These are phyloP conservation scores for Termitomyces sp. DNA, from an alignment of 768 basidiomycete genomes.

Conservation along the genomic window DNA sequence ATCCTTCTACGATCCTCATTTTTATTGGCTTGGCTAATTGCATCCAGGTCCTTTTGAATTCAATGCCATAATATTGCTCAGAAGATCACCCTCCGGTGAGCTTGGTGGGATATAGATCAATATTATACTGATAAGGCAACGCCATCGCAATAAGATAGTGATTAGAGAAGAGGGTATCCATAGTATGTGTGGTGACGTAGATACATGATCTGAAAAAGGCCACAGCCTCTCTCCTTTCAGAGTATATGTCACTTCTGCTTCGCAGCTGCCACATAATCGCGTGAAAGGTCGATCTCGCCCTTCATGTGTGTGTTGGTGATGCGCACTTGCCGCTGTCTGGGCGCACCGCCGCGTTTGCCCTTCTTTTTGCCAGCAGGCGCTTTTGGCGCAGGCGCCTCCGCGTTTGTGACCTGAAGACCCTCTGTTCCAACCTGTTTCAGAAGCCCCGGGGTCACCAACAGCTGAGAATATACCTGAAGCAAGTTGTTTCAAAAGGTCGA, in stretches of 20 bases:
- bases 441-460: slow-evolving; percentile 4
- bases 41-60: background rate
- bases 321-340: slow-evolving; percentile 69
- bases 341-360: slow-evolving; percentile 73
- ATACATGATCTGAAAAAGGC: background rate
- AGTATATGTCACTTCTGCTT: slow-evolving; percentile 26
- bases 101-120: background rate
- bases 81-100: background rate
- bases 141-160: background rate
- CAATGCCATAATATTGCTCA: background rate
- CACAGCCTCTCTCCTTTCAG: background rate
- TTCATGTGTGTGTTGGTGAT: slow-evolving; percentile 88
- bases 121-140: background rate
- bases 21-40: background rate
- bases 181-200: slow-evolving; percentile 5
- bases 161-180: slow-evolving; percentile 7
- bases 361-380: slow-evolving; percentile 62
- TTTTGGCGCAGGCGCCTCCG: slow-evolving; percentile 52
- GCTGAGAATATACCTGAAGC: slow-evolving; percentile 48
- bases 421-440: slow-evolving; percentile 34
- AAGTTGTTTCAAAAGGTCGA: slow-evolving; percentile 73
- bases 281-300: slow-evolving; percentile 79
- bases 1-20: background rate
- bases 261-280: slow-evolving; percentile 50
- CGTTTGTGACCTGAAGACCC: slow-evolving; percentile 75